Evolutionary conservation across 208 protist species (phyloP), one percentile per base, ranked within the genome.

Genomic region (Trypanosoma melophagium): DNA sequence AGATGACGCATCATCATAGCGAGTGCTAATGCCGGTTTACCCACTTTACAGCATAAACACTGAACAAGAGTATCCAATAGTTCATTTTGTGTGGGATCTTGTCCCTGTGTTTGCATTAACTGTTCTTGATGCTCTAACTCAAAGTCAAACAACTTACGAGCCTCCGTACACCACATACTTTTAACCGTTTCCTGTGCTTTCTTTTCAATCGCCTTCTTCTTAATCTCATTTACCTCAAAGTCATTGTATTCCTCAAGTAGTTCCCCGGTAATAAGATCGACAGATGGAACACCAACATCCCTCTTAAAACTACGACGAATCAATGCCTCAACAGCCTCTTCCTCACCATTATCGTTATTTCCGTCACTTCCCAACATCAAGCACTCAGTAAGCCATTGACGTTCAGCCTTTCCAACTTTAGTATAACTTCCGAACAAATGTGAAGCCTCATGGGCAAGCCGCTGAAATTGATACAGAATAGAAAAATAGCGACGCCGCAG

Each of bases 241-340:
- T 64, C 74, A 2, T 77, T 59, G 54, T 93, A 93, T 50, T 88
- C 80, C 4, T 70, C 69, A 53, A 85, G 50, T 19, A 72, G 56
- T 3, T 41, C 53, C 3, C 63, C 71, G 19, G 49, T 63, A 0
- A 64, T 47, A 21, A 89, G 63, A 0, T 66, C 76, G 2, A 42
- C 28, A 9, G 61, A 83, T 1, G 86, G 84, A 9, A 90, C 59
- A 12, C 61, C 59, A 10, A 89, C 17, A 57, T 95, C 86, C 0
- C 87, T 69, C n/a, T 84, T 84, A 62, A 86, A 95, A 24, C 76
- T 86, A 9, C 78, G 72, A n/a, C 90, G 80, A 59, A 88, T 51
- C 22, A 90, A 75, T 19, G 66, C 56, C 67, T 94, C 68, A 19
- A 59, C 58, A 17, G 74, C 52, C 35, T 66, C 64, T 40, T 80